Conservation (phyloP, 768 basidiomycete genomes). For the Phylloporus sp. region DNA sequence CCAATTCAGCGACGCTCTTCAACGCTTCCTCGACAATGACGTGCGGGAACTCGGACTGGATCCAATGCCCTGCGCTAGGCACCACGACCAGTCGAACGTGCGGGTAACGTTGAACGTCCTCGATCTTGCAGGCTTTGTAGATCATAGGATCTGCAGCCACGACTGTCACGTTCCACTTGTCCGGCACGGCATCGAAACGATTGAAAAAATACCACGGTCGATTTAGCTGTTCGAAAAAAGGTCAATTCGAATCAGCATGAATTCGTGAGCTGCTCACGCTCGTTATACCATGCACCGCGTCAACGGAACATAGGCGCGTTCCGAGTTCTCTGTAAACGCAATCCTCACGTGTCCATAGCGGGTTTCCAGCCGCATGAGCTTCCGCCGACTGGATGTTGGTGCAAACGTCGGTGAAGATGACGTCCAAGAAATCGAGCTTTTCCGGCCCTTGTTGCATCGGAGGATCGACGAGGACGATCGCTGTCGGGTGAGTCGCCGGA, state of each 20-base stretch:
- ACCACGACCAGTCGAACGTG: too few relatives aligned
- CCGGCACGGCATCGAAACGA: slow-evolving; percentile 1
- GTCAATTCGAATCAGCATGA: neutral
- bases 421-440: neutral
- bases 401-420: neutral
- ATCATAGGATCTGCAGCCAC: slow-evolving; percentile 16
- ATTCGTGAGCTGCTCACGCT: neutral
- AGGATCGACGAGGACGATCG: slow-evolving; percentile 19
- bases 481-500: slow-evolving; percentile 3
- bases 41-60: too few relatives aligned
- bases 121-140: neutral
- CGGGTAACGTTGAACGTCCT: too few relatives aligned
- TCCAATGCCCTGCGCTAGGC: too few relatives aligned
- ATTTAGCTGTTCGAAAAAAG: slow-evolving; percentile 4
- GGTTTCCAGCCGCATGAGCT: slow-evolving; percentile 1
- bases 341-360: slow-evolving; percentile 14
- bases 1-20: slow-evolving; percentile 7
- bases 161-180: slow-evolving; percentile 16
- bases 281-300: slow-evolving; percentile 1
- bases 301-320: slow-evolving; percentile 8
- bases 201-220: slow-evolving; percentile 17
- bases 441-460: neutral
- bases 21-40: too few relatives aligned
- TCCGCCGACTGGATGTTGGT: neutral
- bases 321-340: slow-evolving; percentile 6